Evolutionary conservation across 345 rosid genomes (phyloP).

Genomic region (Salix arbutifolia): DNA sequence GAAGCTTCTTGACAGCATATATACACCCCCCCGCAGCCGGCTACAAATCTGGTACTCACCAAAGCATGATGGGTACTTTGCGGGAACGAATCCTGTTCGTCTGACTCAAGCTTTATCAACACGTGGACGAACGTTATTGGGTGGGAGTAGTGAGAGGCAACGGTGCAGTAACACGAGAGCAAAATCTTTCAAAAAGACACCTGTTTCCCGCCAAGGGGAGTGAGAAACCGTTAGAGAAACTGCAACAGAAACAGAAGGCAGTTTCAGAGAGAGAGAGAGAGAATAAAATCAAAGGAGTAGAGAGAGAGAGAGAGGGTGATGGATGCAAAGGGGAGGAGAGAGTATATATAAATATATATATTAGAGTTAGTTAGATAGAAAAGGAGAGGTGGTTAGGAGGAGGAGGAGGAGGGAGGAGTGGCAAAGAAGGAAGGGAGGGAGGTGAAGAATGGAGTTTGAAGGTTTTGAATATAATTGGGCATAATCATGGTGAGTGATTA

Average conservation of each 20-base stretch:
- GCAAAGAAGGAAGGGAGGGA: slow-evolving; percentile 32
- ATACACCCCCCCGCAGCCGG: too few species aligned
- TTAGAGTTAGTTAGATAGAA: not conserved
- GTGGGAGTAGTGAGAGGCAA: not conserved
- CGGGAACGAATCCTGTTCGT: not conserved
- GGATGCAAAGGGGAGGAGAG: not conserved
- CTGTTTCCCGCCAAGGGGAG: not conserved
- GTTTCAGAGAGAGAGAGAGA: not conserved
- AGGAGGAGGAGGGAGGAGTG: slow-evolving; percentile 41
- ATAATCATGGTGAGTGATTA: not conserved
- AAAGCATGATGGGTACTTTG: not conserved
- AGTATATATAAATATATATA: not conserved
- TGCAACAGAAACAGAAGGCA: not conserved
- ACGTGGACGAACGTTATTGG: not conserved
- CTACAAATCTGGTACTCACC: not conserved
- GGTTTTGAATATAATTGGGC: slow-evolving; percentile 6
- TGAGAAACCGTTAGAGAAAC: not conserved
- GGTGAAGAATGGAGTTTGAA: not conserved
- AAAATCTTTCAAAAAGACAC: not conserved
- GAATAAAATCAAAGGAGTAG: not conserved
- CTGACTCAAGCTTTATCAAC: not conserved
- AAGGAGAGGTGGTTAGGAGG: slow-evolving; percentile 21
- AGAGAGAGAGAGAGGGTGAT: not conserved
- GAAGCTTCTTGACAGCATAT: not conserved
- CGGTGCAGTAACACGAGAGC: too few species aligned